Conservation (phyloP, 495 filamentous ascomycete genomes). For the Immersiella caudata region DNA sequence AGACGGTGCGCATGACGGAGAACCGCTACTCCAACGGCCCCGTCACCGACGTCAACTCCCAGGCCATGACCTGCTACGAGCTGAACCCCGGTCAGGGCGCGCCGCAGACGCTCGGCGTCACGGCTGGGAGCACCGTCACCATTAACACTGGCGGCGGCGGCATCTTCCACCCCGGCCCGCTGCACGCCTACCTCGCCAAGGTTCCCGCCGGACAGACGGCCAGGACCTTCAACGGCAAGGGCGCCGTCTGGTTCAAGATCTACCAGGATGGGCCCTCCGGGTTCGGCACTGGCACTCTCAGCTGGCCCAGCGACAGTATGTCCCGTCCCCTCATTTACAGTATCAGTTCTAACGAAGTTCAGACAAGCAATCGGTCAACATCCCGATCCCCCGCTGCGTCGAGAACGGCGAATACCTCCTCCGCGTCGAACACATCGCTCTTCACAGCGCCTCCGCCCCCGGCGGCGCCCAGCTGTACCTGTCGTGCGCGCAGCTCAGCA, state of each 20-base stretch:
- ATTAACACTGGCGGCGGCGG: constrained; percentile 28
- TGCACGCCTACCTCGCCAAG: constrained; percentile 54
- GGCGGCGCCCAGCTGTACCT: constrained; percentile 60
- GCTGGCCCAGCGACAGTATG: constrained; percentile 49
- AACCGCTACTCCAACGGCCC: constrained; percentile 43
- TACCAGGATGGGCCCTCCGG: constrained; percentile 47
- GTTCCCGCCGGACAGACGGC: constrained; percentile 51
- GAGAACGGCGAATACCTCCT: constrained; percentile 61
- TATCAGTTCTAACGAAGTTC: neutral
- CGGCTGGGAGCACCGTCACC: constrained; percentile 19
- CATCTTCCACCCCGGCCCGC: constrained; percentile 42
- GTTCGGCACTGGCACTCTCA: constrained; percentile 39
- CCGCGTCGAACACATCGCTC: constrained; percentile 59
- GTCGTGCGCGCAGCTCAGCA: constrained; percentile 49
- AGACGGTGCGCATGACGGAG: constrained; percentile 52
- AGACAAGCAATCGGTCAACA: constrained; percentile 40
- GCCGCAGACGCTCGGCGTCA: constrained; percentile 34
- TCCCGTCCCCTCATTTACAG: neutral
- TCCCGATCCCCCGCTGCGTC: constrained; percentile 52
- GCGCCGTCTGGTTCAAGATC: constrained; percentile 58
- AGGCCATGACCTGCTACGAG: constrained; percentile 49
- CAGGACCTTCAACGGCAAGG: constrained; percentile 51
- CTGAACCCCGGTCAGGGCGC: constrained; percentile 27
- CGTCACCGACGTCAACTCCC: constrained; percentile 44
- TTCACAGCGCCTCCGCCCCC: constrained; percentile 48